Percentiles rank a stretch among this genome's conserved stretches.
phyloP scores from a whole-genome alignment of 129 eudicot genomes.

The Artemisia tridentata region DNA sequence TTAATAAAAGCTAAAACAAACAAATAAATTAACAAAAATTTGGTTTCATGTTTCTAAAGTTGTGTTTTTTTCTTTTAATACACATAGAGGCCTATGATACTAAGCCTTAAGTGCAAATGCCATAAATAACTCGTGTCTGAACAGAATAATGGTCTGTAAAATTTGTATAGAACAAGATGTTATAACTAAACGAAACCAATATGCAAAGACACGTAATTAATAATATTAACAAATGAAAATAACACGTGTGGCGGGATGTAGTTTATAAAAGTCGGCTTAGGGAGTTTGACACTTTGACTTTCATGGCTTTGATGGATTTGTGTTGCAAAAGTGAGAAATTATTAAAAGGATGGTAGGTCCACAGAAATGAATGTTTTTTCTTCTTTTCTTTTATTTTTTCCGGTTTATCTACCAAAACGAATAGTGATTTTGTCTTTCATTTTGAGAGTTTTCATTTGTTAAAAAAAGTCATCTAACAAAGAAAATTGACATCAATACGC shows the following conservation, averaged over 20 bases:
- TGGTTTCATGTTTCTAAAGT: no score
- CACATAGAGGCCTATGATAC: no score
- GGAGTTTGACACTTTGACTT: slow-evolving; percentile 46
- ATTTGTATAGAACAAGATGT: neutral
- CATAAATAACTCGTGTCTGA: neutral
- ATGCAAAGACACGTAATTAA: neutral
- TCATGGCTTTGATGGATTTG: slow-evolving; percentile 44
- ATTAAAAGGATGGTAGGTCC: slow-evolving; percentile 33
- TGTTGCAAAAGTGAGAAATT: slow-evolving; percentile 38
- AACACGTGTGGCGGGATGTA: slow-evolving; percentile 43
- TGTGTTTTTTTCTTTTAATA: no score
- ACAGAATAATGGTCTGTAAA: neutral
- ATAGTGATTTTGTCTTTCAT: slow-evolving; percentile 27
- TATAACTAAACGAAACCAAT: neutral
- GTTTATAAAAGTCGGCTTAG: slow-evolving; percentile 51
- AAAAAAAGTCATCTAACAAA: slow-evolving; percentile 2
- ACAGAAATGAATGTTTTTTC: slow-evolving; percentile 14
- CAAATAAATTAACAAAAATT: neutral
- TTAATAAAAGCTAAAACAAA: slow-evolving; percentile 12
- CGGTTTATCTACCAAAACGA: slow-evolving; percentile 9
- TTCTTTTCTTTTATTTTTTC: neutral
- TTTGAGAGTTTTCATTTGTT: slow-evolving; percentile 34
- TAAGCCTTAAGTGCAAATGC: no score
- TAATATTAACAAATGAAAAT: slow-evolving; percentile 12
- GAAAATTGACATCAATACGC: neutral